phyloP scores from a whole-genome alignment of 805 yeast genomes.

The Schwanniomyces pseudopolymorphus region DNA sequence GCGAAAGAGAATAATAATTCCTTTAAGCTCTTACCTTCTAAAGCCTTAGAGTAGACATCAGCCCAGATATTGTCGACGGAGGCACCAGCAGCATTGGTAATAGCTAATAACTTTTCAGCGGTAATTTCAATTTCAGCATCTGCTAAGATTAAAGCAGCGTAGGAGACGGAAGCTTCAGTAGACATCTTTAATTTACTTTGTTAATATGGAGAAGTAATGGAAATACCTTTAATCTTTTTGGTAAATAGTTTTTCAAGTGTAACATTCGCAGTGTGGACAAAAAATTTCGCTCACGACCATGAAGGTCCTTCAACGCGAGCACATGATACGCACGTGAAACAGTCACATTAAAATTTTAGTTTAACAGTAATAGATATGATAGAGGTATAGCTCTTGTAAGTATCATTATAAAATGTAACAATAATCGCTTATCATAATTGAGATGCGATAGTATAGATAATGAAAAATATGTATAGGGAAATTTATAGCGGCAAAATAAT shows the following conservation, averaged over 20 bases:
- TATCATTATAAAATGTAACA: too few relatives aligned
- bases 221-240: not conserved
- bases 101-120: conserved; percentile 74
- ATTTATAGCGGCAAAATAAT: too few relatives aligned
- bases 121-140: conserved; percentile 96
- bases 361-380: too few relatives aligned
- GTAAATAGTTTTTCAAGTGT: conserved; percentile 1
- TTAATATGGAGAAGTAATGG: not conserved
- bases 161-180: conserved; percentile 87
- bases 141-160: conserved; percentile 98
- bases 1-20: conserved; percentile 63
- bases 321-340: conserved; percentile 11
- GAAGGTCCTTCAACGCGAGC: not conserved
- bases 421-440: too few relatives aligned
- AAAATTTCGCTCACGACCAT: not conserved
- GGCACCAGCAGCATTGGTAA: conserved; percentile 82
- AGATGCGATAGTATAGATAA: too few relatives aligned
- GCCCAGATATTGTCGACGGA: conserved; percentile 82
- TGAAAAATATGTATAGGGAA: too few relatives aligned
- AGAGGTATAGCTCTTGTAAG: too few relatives aligned
- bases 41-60: conserved; percentile 84
- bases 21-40: conserved; percentile 80
- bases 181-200: conserved; percentile 54
- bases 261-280: not conserved
- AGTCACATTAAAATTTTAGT: conserved; percentile 12